Evolutionary conservation across 1,284 basidiomycete genomes (phyloP).

Genomic region (Cryptococcus sp.): DNA sequence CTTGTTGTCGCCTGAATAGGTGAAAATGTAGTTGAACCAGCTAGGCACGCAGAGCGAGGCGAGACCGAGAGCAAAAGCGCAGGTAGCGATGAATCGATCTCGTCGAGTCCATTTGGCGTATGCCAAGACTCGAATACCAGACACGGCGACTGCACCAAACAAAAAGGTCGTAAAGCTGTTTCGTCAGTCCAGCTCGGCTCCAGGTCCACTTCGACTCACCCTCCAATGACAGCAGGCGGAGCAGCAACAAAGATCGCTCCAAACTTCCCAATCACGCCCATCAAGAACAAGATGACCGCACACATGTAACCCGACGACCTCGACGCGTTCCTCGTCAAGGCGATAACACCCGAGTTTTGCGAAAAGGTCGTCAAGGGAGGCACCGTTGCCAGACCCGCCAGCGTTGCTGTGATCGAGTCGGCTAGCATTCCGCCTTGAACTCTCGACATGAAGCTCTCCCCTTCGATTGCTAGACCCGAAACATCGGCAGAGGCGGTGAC

Average conservation of each 20-base stretch:
- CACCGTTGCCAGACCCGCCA: slow-evolving; percentile 29
- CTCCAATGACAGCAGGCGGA: slow-evolving; percentile 21
- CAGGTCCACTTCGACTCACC: neutral
- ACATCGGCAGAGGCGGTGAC: slow-evolving; percentile 27
- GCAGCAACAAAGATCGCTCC: slow-evolving; percentile 31
- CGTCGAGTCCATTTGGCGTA: slow-evolving; percentile 62
- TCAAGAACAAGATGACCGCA: slow-evolving; percentile 27
- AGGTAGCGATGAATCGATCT: slow-evolving; percentile 67
- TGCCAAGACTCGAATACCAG: slow-evolving; percentile 67
- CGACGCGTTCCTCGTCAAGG: slow-evolving; percentile 33
- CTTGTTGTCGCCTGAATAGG: slow-evolving; percentile 50
- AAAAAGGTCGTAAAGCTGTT: slow-evolving; percentile 34
- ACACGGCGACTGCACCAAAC: slow-evolving; percentile 48
- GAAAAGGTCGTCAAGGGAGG: slow-evolving; percentile 34
- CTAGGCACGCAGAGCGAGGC: slow-evolving; percentile 53
- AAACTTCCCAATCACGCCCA: slow-evolving; percentile 32
- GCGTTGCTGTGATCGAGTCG: slow-evolving; percentile 25
- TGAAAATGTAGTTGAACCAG: slow-evolving; percentile 42
- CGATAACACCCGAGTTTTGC: slow-evolving; percentile 35
- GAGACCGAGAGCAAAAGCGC: slow-evolving; percentile 68
- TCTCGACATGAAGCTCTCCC: slow-evolving; percentile 23
- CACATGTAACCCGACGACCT: slow-evolving; percentile 30
- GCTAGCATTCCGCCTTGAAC: slow-evolving; percentile 35
- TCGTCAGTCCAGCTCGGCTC: too few species aligned
- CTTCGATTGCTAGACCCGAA: slow-evolving; percentile 19